phyloP scores from a whole-genome alignment of 2,329 filamentous ascomycete genomes.

The Fusarium solani-melongenae region DNA sequence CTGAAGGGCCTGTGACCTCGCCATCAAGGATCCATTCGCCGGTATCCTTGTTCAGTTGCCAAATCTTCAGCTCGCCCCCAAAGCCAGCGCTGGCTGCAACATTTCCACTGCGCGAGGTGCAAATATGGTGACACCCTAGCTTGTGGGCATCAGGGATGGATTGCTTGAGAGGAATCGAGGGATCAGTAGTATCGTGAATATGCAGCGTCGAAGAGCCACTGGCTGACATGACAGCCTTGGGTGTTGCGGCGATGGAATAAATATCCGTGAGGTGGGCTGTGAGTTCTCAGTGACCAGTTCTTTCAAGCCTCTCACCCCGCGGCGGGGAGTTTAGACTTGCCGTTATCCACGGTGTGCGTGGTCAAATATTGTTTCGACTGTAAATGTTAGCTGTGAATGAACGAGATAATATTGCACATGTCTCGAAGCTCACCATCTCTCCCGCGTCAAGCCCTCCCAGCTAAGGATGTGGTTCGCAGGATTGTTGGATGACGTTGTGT shows the following conservation, averaged over 20 bases:
- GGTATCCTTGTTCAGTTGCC: conserved; percentile 70
- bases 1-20: conserved; percentile 56
- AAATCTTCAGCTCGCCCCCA: conserved; percentile 87
- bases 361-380: conserved; percentile 99
- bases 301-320: conserved; percentile 21
- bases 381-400: conserved; percentile 8
- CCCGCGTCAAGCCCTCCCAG: background rate
- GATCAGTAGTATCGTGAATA: conserved; percentile 78
- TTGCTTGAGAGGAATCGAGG: conserved; percentile 82
- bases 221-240: conserved; percentile 79
- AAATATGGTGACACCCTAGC: conserved; percentile 91
- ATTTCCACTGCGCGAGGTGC: conserved; percentile 74
- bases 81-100: conserved; percentile 88
- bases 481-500: conserved; percentile 40
- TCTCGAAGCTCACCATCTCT: conserved; percentile 42
- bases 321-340: conserved; percentile 60
- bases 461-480: conserved; percentile 5
- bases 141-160: conserved; percentile 84
- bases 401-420: background rate
- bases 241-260: conserved; percentile 82
- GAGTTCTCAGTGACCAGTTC: conserved; percentile 28
- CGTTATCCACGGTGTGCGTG: conserved; percentile 88
- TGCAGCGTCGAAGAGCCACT: conserved; percentile 87
- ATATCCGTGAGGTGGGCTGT: conserved; percentile 86
- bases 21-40: conserved; percentile 61